phyloP scores from a whole-genome alignment of 2,329 filamentous ascomycete genomes.

The Ceratocystis papillata region DNA sequence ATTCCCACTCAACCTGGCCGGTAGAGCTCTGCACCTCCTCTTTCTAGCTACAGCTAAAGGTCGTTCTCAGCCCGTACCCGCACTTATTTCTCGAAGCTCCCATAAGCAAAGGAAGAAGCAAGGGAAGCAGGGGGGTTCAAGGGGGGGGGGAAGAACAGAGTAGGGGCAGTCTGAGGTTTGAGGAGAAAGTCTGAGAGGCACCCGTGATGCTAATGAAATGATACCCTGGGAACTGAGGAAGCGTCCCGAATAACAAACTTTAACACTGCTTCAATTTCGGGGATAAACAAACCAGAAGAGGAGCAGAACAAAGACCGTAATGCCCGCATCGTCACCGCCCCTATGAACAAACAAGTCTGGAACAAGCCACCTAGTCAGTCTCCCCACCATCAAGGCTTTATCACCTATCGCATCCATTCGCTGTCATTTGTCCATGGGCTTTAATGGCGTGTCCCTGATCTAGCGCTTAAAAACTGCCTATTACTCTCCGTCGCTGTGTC shows the following conservation, averaged over 20 bases:
- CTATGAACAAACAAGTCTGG: too few species aligned
- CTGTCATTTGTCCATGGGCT: neutral
- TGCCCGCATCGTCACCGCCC: too few species aligned
- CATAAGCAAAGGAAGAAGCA: neutral
- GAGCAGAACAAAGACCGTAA: neutral
- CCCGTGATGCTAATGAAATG: neutral
- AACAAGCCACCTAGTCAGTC: too few species aligned
- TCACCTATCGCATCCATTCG: neutral
- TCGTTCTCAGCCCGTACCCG: too few species aligned
- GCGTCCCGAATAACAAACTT: neutral
- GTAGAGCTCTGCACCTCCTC: too few species aligned
- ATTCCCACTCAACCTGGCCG: neutral
- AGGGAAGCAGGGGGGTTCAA: neutral
- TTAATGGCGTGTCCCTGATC: neutral
- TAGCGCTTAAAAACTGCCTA: neutral
- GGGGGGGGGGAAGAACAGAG: neutral
- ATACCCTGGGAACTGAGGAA: neutral
- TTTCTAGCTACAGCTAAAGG: too few species aligned
- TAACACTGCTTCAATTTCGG: neutral
- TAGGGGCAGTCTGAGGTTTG: conserved; percentile 1
- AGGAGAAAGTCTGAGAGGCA: conserved; percentile 2
- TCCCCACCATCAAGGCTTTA: neutral
- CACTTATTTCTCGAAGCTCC: neutral
- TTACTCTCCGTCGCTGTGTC: neutral
- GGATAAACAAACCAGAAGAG: neutral